phyloP scores from a whole-genome alignment of 1,139 yeast species.

The Yamadazyma membranifaciens region DNA sequence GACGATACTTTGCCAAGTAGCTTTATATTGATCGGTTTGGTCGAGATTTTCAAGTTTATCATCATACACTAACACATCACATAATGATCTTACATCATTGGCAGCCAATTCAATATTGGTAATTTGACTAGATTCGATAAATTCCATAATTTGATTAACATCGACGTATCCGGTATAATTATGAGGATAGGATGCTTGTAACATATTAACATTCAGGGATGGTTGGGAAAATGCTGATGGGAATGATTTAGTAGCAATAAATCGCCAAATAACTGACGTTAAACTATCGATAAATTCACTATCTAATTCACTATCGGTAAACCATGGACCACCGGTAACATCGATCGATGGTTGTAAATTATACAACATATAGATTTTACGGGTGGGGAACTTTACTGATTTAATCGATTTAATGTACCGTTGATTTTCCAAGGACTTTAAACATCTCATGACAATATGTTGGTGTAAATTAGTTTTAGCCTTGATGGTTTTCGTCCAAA shows the following conservation, averaged over 20 bases:
- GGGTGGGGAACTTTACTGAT: slow-evolving; percentile 91
- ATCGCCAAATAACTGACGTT: slow-evolving; percentile 85
- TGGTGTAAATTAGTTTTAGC: slow-evolving; percentile 91
- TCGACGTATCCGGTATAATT: slow-evolving; percentile 65
- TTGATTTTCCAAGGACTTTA: slow-evolving; percentile 80
- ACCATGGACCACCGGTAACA: slow-evolving; percentile 99
- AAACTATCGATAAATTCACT: slow-evolving; percentile 88
- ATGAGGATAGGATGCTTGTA: slow-evolving; percentile 49
- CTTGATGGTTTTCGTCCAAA: slow-evolving; percentile 92
- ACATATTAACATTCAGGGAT: slow-evolving; percentile 23
- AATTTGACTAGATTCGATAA: slow-evolving; percentile 71
- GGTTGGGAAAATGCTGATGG: slow-evolving; percentile 63
- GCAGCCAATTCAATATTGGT: slow-evolving; percentile 78
- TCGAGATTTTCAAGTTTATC: slow-evolving; percentile 71
- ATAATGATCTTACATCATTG: slow-evolving; percentile 73
- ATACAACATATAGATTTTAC: slow-evolving; percentile 94
- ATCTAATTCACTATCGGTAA: slow-evolving; percentile 92
- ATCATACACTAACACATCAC: slow-evolving; percentile 86
- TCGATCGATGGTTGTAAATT: slow-evolving; percentile 91
- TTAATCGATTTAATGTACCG: slow-evolving; percentile 87
- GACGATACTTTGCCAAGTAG: slow-evolving; percentile 60
- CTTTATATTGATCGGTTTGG: slow-evolving; percentile 52
- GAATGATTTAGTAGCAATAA: slow-evolving; percentile 68
- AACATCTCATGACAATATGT: slow-evolving; percentile 82
- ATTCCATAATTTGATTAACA: slow-evolving; percentile 69